phyloP scores from a whole-genome alignment of 2,329 filamentous ascomycete genomes.

The Aspergillus bombycis region DNA sequence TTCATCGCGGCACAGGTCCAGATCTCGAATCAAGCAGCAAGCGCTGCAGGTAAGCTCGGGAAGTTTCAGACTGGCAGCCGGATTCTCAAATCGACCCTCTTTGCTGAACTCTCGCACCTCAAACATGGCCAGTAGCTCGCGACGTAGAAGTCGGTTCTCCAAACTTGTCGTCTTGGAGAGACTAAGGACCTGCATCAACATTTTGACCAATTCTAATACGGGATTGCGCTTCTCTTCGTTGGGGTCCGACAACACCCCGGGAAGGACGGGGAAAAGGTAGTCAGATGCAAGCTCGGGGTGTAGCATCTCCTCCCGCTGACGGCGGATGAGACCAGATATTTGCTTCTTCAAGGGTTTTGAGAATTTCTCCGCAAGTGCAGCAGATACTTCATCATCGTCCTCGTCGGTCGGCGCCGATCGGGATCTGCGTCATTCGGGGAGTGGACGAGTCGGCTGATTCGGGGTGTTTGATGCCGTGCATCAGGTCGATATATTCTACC shows the following conservation, averaged over 20 bases:
- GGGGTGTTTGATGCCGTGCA: slow-evolving; percentile 83
- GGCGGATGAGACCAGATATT: slow-evolving; percentile 76
- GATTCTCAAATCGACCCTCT: slow-evolving; percentile 86
- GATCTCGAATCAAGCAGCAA: slow-evolving; percentile 84
- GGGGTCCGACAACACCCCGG: slow-evolving; percentile 47
- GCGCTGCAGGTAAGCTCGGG: slow-evolving; percentile 81
- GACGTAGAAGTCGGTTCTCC: slow-evolving; percentile 83
- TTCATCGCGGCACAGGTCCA: slow-evolving; percentile 91
- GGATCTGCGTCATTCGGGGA: slow-evolving; percentile 63
- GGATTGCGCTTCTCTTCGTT: slow-evolving; percentile 70
- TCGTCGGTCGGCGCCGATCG: slow-evolving; percentile 61
- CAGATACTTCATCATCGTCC: slow-evolving; percentile 61
- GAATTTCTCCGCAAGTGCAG: slow-evolving; percentile 78
- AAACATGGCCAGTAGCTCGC: slow-evolving; percentile 85
- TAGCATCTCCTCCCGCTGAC: slow-evolving; percentile 84
- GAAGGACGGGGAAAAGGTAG: slow-evolving; percentile 81
- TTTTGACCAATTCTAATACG: slow-evolving; percentile 87
- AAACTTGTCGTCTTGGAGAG: slow-evolving; percentile 89
- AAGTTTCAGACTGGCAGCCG: slow-evolving; percentile 73
- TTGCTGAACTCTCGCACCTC: slow-evolving; percentile 92
- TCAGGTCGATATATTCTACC: slow-evolving; percentile 90
- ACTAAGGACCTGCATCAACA: slow-evolving; percentile 86
- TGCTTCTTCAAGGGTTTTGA: slow-evolving; percentile 90
- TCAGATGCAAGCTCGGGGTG: slow-evolving; percentile 86
- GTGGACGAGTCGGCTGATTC: slow-evolving; percentile 63